Percentiles rank a stretch among this genome's conserved stretches.
Conservation (phyloP, 139 green algal species). For the Edaphochlamys debaryana region DNA sequence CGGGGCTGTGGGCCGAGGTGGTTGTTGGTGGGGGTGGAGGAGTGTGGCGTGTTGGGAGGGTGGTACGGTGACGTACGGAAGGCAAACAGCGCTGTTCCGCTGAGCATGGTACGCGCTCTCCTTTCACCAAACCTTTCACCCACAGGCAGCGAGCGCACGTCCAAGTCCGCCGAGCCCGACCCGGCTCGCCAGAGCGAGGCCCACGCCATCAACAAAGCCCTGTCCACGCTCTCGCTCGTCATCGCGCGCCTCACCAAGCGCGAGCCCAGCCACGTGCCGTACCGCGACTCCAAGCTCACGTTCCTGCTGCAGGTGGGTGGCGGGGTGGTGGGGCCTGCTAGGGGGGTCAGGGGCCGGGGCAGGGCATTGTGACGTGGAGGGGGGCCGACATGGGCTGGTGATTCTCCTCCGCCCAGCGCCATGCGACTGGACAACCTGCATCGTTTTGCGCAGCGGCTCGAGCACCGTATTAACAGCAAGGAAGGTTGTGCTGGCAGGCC, state of each 20-base stretch:
- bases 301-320: conserved; percentile 90
- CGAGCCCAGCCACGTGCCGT: conserved; percentile 77
- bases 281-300: conserved; percentile 96
- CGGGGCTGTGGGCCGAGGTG: neutral
- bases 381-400: too few relatives aligned
- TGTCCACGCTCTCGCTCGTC: conserved; percentile 93
- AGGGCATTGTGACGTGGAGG: neutral
- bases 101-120: too few relatives aligned
- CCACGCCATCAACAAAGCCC: conserved; percentile 92
- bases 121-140: too few relatives aligned
- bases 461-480: too few relatives aligned
- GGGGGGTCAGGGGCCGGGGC: neutral
- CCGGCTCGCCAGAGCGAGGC: conserved; percentile 65
- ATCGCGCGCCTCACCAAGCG: conserved; percentile 79
- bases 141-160: conserved; percentile 19
- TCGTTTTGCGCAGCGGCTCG: too few relatives aligned
- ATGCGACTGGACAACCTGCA: too few relatives aligned
- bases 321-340: too few relatives aligned
- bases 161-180: conserved; percentile 43
- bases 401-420: too few relatives aligned
- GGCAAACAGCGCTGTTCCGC: too few relatives aligned
- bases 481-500: too few relatives aligned
- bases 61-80: too few relatives aligned
- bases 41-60: too few relatives aligned
- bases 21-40: neutral